Evolutionary conservation across 257 asterid species (phyloP).

Genomic region (Thymus quinquecostatus): DNA sequence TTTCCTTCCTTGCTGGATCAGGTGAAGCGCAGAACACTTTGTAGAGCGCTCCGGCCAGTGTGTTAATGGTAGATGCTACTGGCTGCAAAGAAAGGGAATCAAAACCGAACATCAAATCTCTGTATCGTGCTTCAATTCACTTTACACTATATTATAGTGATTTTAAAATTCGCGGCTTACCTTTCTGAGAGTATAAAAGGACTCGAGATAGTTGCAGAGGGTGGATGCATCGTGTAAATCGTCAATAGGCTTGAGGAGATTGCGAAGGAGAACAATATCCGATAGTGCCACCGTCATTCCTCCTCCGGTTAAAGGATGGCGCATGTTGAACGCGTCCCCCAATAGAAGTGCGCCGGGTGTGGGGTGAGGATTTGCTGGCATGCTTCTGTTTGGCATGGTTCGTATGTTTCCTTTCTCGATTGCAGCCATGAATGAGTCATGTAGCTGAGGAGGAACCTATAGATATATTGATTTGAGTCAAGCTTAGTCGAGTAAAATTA

Average conservation of each 20-base stretch:
- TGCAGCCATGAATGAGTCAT: constrained; percentile 50
- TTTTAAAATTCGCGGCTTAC: constrained; percentile 28
- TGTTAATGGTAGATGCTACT: constrained; percentile 78
- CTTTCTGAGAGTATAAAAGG: constrained; percentile 69
- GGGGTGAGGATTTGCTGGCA: constrained; percentile 65
- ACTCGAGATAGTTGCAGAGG: constrained; percentile 57
- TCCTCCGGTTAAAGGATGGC: constrained; percentile 77
- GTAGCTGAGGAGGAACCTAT: constrained; percentile 58
- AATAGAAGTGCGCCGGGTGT: constrained; percentile 67
- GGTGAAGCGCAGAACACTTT: constrained; percentile 72
- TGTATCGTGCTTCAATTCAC: not conserved
- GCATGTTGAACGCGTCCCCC: constrained; percentile 81
- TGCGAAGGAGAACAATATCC: constrained; percentile 59
- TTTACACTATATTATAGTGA: not conserved
- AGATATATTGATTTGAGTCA: constrained; percentile 12
- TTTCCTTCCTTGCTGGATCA: constrained; percentile 70
- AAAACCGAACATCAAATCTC: not conserved
- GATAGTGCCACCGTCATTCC: constrained; percentile 77
- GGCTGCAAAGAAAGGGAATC: constrained; percentile 54
- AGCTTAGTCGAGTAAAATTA: not conserved
- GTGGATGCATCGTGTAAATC: constrained; percentile 47
- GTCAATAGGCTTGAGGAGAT: constrained; percentile 56
- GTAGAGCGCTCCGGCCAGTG: constrained; percentile 77
- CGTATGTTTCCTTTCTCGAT: constrained; percentile 58
- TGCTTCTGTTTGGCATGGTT: constrained; percentile 69